Evolutionary conservation across 441 rosid species (phyloP), one percentile per base, ranked within the genome.

Genomic region (Bruguiera hainesii): DNA sequence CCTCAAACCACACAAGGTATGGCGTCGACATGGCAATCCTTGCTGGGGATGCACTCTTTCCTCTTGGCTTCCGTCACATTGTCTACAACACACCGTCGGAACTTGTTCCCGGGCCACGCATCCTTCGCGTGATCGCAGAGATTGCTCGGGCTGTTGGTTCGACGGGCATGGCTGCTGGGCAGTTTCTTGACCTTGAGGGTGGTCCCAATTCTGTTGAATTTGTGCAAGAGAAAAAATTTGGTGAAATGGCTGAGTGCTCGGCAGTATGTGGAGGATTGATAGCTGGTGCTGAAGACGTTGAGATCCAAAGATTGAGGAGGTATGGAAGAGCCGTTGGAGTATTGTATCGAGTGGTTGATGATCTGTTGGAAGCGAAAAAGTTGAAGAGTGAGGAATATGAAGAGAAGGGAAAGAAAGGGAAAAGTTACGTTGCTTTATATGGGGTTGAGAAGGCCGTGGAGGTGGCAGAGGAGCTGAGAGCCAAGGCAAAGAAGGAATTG

Each of bases 151-250:
- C 91, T 19, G 97, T 93, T 31, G 98, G 98, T 1, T 93, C 97
- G 29, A 82, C 88, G 1, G 97, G 96, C 69, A 93, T 93, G 97
- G 96, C 96, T 61, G 97, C 97, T 0, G 97, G 98, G 16, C 97
- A 93, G 84, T 93, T 84, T 76, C 83, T 85, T 30, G 96, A 93
- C 78, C 90, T 89, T 18, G 89, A 91, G 64, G 97, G 97, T 11
- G 84, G 81, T 9, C 83, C 89, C 19, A 81, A 82, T 25, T 79
- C 83, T 0, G 61, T 80, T 42, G 89, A 84, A 37, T 88, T 85
- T 33, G 86, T 78, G 55, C 95, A 86, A 56, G 95, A 91, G 82
- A 93, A 93, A 80, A 93, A 91, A 65, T 91, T 77, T 39, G 97
- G 97, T 26, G 91, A 81, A 69, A 83, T 93, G 96, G 83, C 85